Base-by-base conservation (phyloP, 1,139 yeast species). In the Scheffersomyces titani region DNA sequence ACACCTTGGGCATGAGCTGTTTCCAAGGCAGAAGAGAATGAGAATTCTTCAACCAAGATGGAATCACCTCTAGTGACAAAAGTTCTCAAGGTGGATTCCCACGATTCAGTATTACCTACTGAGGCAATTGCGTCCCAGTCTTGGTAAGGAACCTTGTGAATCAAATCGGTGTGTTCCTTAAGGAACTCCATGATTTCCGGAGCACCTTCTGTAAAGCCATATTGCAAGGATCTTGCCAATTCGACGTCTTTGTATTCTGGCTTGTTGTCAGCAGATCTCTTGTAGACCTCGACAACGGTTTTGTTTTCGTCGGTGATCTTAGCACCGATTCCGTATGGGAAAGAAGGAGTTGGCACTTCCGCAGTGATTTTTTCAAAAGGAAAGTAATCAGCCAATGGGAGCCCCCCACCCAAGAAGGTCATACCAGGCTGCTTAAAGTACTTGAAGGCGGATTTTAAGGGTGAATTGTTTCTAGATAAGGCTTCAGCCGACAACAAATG, bases 401-500 rank as follows among this genome's bases (percentile, higher is more conserved):
- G 83, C 6, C 99, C 99, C 63, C 99, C 99, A 55, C 98, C 99
- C 60, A 94, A 84, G 69, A 92, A 92, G 56, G 93, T 87, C 70
- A 94, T 81, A 54, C 88, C 86, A 50, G 97, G 97, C 63, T 85
- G 82, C 51, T 80, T 78, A 70, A 79, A 89, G 77, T 89, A 89
- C 70, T 85, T 86, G 80, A 92, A 90, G 20, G 97, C 96, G 51
- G 85, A 77, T 76, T 94, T 94, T 73, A 94, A 82, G 18, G 92
- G 89, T 19, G 98, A 92, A 44, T 89, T 85, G 57, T 82, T 78
- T 76, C 99, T 90, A 22, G 88, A 76, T 62, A 81, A 81, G 51
- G 98, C 86, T 76, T 94, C 98, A 6, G 76, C 84, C 20, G 97
- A 91, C 61, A 91, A 82, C 62, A 86, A 83, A 73, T 92, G 92